These are phyloP conservation scores for Letharia columbiana DNA, from an alignment of 495 filamentous ascomycete species.

Conservation along the genomic window DNA sequence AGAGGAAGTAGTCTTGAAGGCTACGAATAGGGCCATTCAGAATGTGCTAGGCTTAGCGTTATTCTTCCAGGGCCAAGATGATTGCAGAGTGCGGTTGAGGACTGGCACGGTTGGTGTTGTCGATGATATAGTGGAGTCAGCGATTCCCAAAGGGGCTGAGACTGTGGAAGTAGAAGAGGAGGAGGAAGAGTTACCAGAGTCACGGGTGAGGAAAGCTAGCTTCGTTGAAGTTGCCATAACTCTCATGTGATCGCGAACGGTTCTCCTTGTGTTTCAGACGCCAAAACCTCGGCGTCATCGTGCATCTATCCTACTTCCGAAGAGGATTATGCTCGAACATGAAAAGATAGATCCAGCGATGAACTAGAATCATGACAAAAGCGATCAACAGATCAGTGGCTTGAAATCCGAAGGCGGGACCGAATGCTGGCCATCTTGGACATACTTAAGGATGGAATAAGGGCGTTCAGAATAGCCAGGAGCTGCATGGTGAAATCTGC, in stretches of 20 bases:
- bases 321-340: neutral
- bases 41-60: slow-evolving; percentile 55
- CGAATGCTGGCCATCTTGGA: neutral
- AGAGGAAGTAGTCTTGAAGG: slow-evolving; percentile 65
- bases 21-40: slow-evolving; percentile 70
- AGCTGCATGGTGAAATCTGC: neutral
- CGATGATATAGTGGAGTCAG: slow-evolving; percentile 56
- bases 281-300: neutral
- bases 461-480: neutral
- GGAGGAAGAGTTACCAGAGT: slow-evolving; percentile 45
- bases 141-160: slow-evolving; percentile 25
- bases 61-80: slow-evolving; percentile 53
- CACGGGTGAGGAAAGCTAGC: slow-evolving; percentile 55
- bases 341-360: neutral
- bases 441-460: neutral
- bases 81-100: slow-evolving; percentile 47
- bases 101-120: slow-evolving; percentile 61
- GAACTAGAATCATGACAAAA: neutral
- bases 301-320: neutral
- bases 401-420: neutral
- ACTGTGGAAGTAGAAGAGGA: slow-evolving; percentile 25
- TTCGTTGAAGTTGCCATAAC: slow-evolving; percentile 57
- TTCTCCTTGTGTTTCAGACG: neutral
- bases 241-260: slow-evolving; percentile 26
- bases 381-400: neutral